phyloP scores from a whole-genome alignment of 2,329 filamentous ascomycete genomes.

The Fonsecaea multimorphosa region DNA sequence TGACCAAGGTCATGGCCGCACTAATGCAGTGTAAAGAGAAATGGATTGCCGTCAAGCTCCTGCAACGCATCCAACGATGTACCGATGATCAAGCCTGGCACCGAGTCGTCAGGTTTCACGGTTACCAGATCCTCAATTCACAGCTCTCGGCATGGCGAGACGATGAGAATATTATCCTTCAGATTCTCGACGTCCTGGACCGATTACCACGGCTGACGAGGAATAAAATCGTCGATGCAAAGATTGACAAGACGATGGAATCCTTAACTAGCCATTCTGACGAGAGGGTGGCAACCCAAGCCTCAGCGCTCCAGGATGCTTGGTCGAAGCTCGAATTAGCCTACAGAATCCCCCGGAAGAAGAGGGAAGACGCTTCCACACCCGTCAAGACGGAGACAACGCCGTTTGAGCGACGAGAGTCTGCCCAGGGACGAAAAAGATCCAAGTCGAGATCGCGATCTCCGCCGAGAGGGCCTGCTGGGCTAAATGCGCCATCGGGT shows the following conservation, averaged over 20 bases:
- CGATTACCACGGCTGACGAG: constrained; percentile 87
- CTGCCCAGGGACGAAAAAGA: constrained; percentile 56
- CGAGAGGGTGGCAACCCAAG: constrained; percentile 74
- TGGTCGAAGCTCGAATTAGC: constrained; percentile 91
- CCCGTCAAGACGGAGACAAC: constrained; percentile 68
- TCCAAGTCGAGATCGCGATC: constrained; percentile 56
- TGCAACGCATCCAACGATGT: constrained; percentile 84
- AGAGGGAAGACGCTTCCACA: constrained; percentile 66
- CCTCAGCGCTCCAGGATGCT: constrained; percentile 73
- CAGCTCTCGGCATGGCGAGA: constrained; percentile 83
- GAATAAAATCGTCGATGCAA: constrained; percentile 96
- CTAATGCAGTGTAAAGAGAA: constrained; percentile 99
- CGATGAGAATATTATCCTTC: constrained; percentile 87
- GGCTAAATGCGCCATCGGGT: constrained; percentile 33
- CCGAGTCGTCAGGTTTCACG: constrained; percentile 93
- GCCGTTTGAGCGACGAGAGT: constrained; percentile 65
- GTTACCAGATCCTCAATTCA: constrained; percentile 91
- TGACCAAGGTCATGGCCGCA: constrained; percentile 93
- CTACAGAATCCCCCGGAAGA: constrained; percentile 91
- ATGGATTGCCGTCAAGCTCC: constrained; percentile 96
- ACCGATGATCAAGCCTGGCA: constrained; percentile 86
- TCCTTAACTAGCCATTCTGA: constrained; percentile 71
- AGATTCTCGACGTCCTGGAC: constrained; percentile 87
- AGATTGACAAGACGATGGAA: constrained; percentile 83
- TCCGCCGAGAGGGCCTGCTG: constrained; percentile 45